Percentiles rank a stretch among this genome's conserved stretches.
phyloP scores from a whole-genome alignment of 495 filamentous ascomycete genomes.

The Bacidia gigantensis region DNA sequence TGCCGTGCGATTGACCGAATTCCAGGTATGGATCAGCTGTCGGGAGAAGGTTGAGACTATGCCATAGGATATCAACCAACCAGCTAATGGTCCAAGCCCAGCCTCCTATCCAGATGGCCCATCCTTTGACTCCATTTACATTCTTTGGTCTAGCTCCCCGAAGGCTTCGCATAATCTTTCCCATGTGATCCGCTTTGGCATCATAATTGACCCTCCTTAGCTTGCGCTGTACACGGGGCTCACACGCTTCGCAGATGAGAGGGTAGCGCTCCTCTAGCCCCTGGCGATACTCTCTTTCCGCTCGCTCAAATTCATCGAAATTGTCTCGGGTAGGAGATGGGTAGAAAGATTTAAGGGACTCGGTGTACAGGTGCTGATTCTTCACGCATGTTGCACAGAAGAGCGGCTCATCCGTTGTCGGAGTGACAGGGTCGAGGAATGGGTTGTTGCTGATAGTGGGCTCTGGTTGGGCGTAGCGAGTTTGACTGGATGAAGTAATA shows the following conservation, averaged over 20 bases:
- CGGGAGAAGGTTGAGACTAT: constrained; percentile 23
- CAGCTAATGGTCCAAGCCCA: constrained; percentile 16
- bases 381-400: constrained; percentile 71
- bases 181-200: constrained; percentile 63
- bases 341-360: constrained; percentile 54
- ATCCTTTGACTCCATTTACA: constrained; percentile 37
- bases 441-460: constrained; percentile 22
- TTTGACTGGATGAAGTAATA: constrained; percentile 24
- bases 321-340: constrained; percentile 33
- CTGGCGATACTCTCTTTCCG: constrained; percentile 45
- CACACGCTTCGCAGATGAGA: constrained; percentile 67
- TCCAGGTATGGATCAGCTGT: constrained; percentile 11
- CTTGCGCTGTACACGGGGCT: constrained; percentile 46
- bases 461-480: constrained; percentile 16
- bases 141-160: constrained; percentile 30
- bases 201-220: constrained; percentile 58
- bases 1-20: constrained; percentile 6
- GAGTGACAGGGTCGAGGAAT: constrained; percentile 19
- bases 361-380: constrained; percentile 66
- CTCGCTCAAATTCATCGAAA: constrained; percentile 42
- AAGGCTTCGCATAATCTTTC: constrained; percentile 55
- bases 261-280: constrained; percentile 66
- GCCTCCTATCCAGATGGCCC: constrained; percentile 27
- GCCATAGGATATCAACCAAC: constrained; percentile 31
- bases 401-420: constrained; percentile 30